Evolutionary conservation across 805 yeast genomes (phyloP), one percentile per base, ranked within the genome.

Genomic region (Candida sphagnicola): DNA sequence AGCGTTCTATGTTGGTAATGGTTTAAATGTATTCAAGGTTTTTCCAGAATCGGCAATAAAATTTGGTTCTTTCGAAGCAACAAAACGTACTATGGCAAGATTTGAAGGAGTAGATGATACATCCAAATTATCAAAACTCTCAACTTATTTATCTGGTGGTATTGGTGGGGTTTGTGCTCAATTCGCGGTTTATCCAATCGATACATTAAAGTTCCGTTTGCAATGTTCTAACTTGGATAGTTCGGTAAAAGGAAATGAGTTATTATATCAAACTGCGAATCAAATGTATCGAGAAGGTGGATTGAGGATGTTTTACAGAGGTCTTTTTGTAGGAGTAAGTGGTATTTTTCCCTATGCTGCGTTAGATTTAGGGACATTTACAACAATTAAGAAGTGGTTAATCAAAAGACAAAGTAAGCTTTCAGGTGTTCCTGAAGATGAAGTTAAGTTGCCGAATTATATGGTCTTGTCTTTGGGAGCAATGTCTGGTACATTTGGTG

Each of bases 271-370:
- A 28, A 89, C 96, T 0, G 89, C 95, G 2, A 77, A 70, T 46
- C 78, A 82, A 36, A 84, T 91, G 86, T 85, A 76, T 61, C 59
- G 56, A 40, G 86, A 82, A 45, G 96, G 95, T 29, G 98, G 98
- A 0, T 18, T 86, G 2, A 61, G 73, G 33, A 62, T 85, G 4
- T 93, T 89, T 53, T 93, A 93, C 57, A 66, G 98, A 46, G 99
- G 99, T 18, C 72, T 91, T 15, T 61, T 77, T 38, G 95, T 88
- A 18, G 99, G 99, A n/a, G 78, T 90, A 3, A 77, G 90, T 42
- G 99, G 99, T 34, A 91, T 93, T 48, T 93, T 93, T 66, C 99
- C 99, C 0, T 93, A 90, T 57, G 97, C 98, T 1, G 99, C 99
- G 0, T 68, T 93, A 21, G 99, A 93, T 60, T 67, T 93, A 37